These are phyloP conservation scores for Adansonia grandidieri DNA, from an alignment of 441 rosid genomes.

Conservation along the genomic window DNA sequence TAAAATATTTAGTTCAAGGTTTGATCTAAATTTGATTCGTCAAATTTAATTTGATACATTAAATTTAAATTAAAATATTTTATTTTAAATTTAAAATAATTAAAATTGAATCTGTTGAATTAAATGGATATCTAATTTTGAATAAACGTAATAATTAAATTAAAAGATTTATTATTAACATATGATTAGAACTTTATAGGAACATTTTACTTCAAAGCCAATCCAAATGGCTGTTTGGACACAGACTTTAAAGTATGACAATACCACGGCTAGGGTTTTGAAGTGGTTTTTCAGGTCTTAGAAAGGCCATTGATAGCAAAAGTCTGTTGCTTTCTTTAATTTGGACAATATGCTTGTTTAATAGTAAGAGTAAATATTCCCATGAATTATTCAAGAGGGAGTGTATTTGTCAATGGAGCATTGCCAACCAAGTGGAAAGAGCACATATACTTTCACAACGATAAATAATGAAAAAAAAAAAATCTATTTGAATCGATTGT, in stretches of 20 bases:
- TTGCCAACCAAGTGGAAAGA: slow-evolving; percentile 9
- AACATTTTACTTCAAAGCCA: slow-evolving; percentile 26
- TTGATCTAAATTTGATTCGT: too few species aligned
- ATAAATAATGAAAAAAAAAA: neutral
- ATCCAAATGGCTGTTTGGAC: slow-evolving; percentile 23
- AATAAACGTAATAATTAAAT: neutral
- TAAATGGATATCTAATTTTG: too few species aligned
- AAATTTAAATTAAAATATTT: too few species aligned
- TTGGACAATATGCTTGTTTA: neutral
- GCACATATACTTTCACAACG: slow-evolving; percentile 2
- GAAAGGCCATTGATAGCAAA: slow-evolving; percentile 1
- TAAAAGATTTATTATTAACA: neutral
- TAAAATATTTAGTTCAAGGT: too few species aligned
- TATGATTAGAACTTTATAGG: slow-evolving; percentile 11
- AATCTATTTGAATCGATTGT: neutral
- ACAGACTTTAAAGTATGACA: neutral
- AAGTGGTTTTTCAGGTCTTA: neutral
- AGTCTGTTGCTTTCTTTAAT: too few species aligned
- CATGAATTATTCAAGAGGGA: neutral
- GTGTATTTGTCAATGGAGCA: neutral
- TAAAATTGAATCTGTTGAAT: too few species aligned
- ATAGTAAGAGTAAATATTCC: neutral
- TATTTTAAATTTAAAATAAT: too few species aligned
- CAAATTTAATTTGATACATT: too few species aligned
- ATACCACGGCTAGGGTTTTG: neutral